These are phyloP conservation scores for Lichtheimia corymbifera DNA, from an alignment of 371 early-diverging fungal species.

Conservation along the genomic window DNA sequence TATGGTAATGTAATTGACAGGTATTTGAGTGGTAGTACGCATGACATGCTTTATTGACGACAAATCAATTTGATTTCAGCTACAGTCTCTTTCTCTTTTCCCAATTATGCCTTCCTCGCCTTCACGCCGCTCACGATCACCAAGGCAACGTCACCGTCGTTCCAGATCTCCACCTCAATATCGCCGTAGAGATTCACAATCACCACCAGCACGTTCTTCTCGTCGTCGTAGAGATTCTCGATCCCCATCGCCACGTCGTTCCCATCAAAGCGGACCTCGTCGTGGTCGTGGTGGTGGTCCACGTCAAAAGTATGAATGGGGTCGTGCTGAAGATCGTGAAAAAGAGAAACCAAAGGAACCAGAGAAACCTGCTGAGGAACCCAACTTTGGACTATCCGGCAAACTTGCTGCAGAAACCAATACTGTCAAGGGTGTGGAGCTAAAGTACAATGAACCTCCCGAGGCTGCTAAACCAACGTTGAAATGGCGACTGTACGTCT, in stretches of 20 bases:
- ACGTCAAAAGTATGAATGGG: slow-evolving; percentile 17
- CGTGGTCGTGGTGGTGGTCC: not conserved
- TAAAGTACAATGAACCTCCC: slow-evolving; percentile 89
- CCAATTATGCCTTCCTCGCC: slow-evolving; percentile 17
- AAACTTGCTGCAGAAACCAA: slow-evolving; percentile 86
- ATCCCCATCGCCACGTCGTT: slow-evolving; percentile 24
- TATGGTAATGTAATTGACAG: too few species aligned
- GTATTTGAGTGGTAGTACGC: too few species aligned
- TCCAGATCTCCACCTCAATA: slow-evolving; percentile 9
- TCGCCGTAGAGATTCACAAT: not conserved
- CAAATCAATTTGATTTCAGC: too few species aligned
- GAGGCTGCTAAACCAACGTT: slow-evolving; percentile 81
- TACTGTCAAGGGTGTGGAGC: slow-evolving; percentile 77
- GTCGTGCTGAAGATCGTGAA: slow-evolving; percentile 15
- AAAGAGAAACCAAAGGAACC: slow-evolving; percentile 14
- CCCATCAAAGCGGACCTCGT: not conserved
- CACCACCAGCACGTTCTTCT: slow-evolving; percentile 1
- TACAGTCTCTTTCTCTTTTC: slow-evolving; percentile 7
- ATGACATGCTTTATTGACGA: too few species aligned
- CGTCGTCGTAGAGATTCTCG: slow-evolving; percentile 5
- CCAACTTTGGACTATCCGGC: slow-evolving; percentile 77
- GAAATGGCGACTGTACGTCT: slow-evolving; percentile 87
- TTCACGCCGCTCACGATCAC: slow-evolving; percentile 14
- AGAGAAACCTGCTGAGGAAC: slow-evolving; percentile 36
- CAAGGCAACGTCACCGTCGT: slow-evolving; percentile 11